Percentiles rank a stretch among this genome's conserved stretches.
These are phyloP conservation scores for Clarkia xantiana DNA, from an alignment of 345 rosid genomes.

Conservation along the genomic window DNA sequence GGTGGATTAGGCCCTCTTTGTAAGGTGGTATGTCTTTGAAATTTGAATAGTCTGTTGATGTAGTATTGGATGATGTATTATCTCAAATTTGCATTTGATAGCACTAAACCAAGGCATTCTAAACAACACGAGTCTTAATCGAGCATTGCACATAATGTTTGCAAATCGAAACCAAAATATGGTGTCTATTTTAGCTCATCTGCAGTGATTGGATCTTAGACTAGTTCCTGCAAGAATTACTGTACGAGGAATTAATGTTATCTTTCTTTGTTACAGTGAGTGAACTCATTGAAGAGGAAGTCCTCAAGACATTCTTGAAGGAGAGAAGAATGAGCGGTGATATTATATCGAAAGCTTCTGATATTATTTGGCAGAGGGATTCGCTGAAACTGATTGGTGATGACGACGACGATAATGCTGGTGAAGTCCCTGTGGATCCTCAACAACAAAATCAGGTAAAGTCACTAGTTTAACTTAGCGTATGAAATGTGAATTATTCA, in stretches of 20 bases:
- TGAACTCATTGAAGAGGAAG: slow-evolving; percentile 56
- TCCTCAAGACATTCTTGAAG: slow-evolving; percentile 52
- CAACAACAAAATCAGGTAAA: slow-evolving; percentile 23
- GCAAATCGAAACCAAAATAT: not conserved
- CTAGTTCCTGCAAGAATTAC: not conserved
- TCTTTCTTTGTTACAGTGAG: slow-evolving; percentile 1
- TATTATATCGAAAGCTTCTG: slow-evolving; percentile 64
- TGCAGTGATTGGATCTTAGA: not conserved
- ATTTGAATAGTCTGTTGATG: too few species aligned
- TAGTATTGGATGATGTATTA: too few species aligned
- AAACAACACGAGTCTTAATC: too few species aligned
- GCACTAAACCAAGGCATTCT: too few species aligned
- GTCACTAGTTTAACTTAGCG: too few species aligned
- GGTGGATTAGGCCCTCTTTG: too few species aligned
- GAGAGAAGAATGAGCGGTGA: slow-evolving; percentile 77
- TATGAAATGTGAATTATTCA: too few species aligned
- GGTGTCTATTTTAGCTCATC: not conserved
- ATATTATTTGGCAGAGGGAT: slow-evolving; percentile 47
- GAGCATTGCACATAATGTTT: not conserved
- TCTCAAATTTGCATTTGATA: too few species aligned
- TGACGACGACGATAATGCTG: slow-evolving; percentile 11
- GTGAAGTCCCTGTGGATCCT: slow-evolving; percentile 7
- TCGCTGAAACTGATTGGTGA: slow-evolving; percentile 25
- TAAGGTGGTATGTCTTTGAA: too few species aligned
- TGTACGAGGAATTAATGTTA: not conserved